Evolutionary conservation across 345 rosid species (phyloP).

Genomic region (Microcos paniculata): DNA sequence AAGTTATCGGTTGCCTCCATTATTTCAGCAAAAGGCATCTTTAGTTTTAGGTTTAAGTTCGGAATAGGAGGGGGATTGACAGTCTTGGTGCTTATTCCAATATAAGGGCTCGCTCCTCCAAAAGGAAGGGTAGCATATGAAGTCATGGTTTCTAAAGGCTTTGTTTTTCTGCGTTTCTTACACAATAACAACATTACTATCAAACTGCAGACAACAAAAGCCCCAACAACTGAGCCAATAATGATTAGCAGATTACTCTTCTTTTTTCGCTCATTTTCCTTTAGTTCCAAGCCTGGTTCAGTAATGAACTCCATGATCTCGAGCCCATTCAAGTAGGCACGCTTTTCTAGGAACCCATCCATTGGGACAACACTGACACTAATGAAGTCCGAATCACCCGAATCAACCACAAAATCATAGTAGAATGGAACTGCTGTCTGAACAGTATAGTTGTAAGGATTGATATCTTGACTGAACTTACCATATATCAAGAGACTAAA

Average conservation of each 20-base stretch:
- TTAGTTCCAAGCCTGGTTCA: background rate
- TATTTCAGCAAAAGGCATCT: slow-evolving; percentile 42
- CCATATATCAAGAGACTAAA: slow-evolving; percentile 43
- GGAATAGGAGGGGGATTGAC: slow-evolving; percentile 19
- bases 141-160: slow-evolving; percentile 19
- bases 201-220: slow-evolving; percentile 12
- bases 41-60: slow-evolving; percentile 36
- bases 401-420: slow-evolving; percentile 38
- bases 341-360: accelerated
- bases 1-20: slow-evolving; percentile 45
- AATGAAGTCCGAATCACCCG: slow-evolving; percentile 40
- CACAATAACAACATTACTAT: background rate
- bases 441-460: background rate
- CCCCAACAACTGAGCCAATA: slow-evolving; percentile 32
- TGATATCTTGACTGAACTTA: slow-evolving; percentile 16
- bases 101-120: background rate
- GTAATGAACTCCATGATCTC: slow-evolving; percentile 49
- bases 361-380: slow-evolving; percentile 29
- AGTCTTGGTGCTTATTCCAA: slow-evolving; percentile 24
- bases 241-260: background rate
- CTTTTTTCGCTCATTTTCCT: background rate
- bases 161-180: slow-evolving; percentile 26
- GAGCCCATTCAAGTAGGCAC: slow-evolving; percentile 48
- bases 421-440: slow-evolving; percentile 32
- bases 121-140: background rate